Conservation (phyloP, 768 basidiomycete genomes). For the Lactifluus hygrophoroides region DNA sequence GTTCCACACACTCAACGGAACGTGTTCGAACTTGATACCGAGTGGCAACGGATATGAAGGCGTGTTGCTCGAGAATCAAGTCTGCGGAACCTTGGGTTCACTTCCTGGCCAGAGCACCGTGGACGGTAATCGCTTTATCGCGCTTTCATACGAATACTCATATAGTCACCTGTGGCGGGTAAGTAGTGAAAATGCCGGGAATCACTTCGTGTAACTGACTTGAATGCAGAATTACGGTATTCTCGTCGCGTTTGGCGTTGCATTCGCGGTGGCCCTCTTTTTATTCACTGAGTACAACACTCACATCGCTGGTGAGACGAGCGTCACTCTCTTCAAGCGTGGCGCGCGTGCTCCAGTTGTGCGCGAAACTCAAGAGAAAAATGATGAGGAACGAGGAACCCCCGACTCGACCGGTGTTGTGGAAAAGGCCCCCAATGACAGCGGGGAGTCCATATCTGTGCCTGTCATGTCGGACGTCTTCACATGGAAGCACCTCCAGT, state of each 20-base stretch:
- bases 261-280: constrained; percentile 48
- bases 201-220: neutral
- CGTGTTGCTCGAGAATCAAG: constrained; percentile 54
- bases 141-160: constrained; percentile 35
- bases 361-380: constrained; percentile 14
- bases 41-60: constrained; percentile 54
- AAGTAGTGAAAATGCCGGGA: constrained; percentile 13
- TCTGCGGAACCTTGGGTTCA: constrained; percentile 66
- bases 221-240: constrained; percentile 57
- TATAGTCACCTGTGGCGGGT: constrained; percentile 43
- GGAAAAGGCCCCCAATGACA: neutral
- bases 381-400: constrained; percentile 24
- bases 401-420: neutral
- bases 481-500: constrained; percentile 69
- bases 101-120: constrained; percentile 52
- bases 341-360: constrained; percentile 30
- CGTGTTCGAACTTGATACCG: constrained; percentile 52
- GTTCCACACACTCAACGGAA: constrained; percentile 60
- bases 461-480: constrained; percentile 48
- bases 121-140: constrained; percentile 48
- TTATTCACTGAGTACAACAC: constrained; percentile 51
- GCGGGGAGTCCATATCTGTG: constrained; percentile 9
- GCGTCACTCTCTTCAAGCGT: constrained; percentile 59
- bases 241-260: constrained; percentile 50
- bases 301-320: constrained; percentile 27